Evolutionary conservation across 2,329 filamentous ascomycete species (phyloP).

Genomic region (Sordariomycetes sp.): DNA sequence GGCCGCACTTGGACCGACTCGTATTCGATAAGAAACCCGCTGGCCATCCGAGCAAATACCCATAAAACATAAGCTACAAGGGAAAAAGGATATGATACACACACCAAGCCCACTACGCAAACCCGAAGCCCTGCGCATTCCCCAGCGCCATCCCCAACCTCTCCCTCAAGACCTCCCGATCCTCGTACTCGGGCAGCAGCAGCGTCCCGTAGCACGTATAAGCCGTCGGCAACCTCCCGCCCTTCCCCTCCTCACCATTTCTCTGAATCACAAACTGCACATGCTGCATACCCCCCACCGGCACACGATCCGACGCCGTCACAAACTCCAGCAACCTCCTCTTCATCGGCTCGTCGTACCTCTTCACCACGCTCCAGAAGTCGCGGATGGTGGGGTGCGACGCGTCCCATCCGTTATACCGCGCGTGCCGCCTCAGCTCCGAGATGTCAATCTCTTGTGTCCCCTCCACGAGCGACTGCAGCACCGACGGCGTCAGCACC

Average conservation of each 20-base stretch:
- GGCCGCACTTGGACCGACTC: too few species aligned
- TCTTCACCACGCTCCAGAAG: slow-evolving; percentile 74
- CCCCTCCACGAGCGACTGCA: slow-evolving; percentile 76
- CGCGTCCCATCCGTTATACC: slow-evolving; percentile 71
- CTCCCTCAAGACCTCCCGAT: slow-evolving; percentile 54
- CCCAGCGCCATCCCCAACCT: slow-evolving; percentile 77
- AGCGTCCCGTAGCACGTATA: slow-evolving; percentile 90
- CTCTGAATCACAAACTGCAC: slow-evolving; percentile 74
- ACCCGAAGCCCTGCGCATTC: slow-evolving; percentile 82
- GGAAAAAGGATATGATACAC: background rate
- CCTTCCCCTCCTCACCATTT: slow-evolving; percentile 49
- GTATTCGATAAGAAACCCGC: background rate
- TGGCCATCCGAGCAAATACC: background rate
- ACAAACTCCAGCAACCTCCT: slow-evolving; percentile 81
- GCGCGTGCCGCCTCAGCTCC: slow-evolving; percentile 56
- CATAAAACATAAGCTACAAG: background rate
- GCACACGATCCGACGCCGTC: slow-evolving; percentile 81
- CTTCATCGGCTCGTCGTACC: slow-evolving; percentile 55
- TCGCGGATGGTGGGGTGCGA: slow-evolving; percentile 56
- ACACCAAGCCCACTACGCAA: slow-evolving; percentile 36
- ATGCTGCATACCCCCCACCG: slow-evolving; percentile 71
- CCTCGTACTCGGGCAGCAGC: slow-evolving; percentile 69
- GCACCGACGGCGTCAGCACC: slow-evolving; percentile 55
- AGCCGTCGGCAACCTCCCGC: slow-evolving; percentile 62
- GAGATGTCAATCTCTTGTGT: slow-evolving; percentile 65